Conservation (phyloP, 169 alveolate species). For the Plasmodium knowlesi region DNA sequence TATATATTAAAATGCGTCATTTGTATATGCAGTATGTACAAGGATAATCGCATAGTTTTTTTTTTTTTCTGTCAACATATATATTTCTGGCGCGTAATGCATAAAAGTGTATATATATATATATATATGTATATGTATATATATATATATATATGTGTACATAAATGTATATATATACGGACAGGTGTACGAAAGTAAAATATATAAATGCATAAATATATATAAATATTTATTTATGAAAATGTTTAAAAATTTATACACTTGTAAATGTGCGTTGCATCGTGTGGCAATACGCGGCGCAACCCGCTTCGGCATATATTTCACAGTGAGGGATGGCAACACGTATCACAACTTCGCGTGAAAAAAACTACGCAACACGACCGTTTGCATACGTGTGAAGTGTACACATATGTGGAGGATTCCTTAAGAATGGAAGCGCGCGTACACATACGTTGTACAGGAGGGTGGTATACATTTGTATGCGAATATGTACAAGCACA, state of each 20-base stretch:
- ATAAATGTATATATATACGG: constrained; percentile 22
- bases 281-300: background rate
- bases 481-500: background rate
- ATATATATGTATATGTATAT: constrained; percentile 4
- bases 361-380: background rate
- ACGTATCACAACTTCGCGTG: background rate
- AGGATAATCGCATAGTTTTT: background rate
- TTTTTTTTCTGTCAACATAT: constrained; percentile 4
- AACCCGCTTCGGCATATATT: background rate
- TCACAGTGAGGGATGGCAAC: background rate
- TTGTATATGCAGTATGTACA: constrained; percentile 1
- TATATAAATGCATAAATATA: constrained; percentile 16
- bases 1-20: background rate
- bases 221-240: constrained; percentile 7
- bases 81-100: background rate
- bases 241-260: background rate
- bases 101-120: background rate
- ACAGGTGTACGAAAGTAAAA: background rate
- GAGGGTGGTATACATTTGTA: background rate
- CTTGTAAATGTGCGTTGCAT: background rate
- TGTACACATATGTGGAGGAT: background rate
- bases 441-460: background rate
- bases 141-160: background rate
- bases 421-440: background rate
- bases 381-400: background rate